Evolutionary conservation across 1,284 basidiomycete species (phyloP).

Genomic region (Pisolithus thermaeus): DNA sequence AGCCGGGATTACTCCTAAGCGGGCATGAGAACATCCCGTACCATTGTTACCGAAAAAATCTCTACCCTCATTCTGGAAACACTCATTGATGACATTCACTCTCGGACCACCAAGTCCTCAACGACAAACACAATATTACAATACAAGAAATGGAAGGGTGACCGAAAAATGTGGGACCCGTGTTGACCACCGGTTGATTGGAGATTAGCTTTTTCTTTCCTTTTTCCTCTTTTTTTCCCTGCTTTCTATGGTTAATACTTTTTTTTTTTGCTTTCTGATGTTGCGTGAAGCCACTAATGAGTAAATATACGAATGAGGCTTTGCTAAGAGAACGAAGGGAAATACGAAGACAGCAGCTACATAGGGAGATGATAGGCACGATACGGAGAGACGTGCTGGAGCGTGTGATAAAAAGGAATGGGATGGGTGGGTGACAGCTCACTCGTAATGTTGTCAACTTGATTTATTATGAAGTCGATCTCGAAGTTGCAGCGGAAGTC

Average conservation of each 20-base stretch:
- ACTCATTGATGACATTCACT: neutral
- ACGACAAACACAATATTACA: neutral
- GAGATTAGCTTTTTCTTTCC: neutral
- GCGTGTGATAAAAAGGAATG: neutral
- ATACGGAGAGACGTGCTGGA: neutral
- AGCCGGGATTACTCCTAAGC: slow-evolving; percentile 65
- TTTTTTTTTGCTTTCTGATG: too few species aligned
- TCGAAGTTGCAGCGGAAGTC: neutral
- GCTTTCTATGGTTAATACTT: too few species aligned
- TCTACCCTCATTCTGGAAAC: neutral
- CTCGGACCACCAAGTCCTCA: neutral
- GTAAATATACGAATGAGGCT: neutral
- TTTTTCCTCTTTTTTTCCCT: neutral
- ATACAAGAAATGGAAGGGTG: neutral
- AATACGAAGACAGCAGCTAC: neutral
- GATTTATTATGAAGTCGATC: neutral
- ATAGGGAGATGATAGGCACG: neutral
- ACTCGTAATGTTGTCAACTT: neutral
- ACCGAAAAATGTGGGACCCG: neutral
- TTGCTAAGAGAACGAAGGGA: neutral
- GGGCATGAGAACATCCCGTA: slow-evolving; percentile 10
- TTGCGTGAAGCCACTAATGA: neutral
- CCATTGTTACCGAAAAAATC: neutral
- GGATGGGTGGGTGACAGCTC: neutral
- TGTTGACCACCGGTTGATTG: neutral